Conservation (phyloP, 768 basidiomycete species). For the Auriscalpium vulgare region DNA sequence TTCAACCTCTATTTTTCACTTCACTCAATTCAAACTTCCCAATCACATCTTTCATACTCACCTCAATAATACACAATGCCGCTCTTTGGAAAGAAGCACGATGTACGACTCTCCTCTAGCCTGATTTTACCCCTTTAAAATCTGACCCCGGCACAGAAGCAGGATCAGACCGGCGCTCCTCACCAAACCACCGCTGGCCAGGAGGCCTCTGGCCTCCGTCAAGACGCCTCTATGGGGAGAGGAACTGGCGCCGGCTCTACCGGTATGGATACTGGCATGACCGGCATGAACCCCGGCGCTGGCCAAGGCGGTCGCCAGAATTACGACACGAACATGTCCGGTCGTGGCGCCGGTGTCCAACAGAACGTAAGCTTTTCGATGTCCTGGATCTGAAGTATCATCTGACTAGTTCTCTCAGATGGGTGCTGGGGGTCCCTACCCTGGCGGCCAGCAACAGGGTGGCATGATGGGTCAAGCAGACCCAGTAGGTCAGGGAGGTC, state of each 20-base stretch:
- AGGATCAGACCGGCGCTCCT: not conserved
- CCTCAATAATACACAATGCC: constrained; percentile 6
- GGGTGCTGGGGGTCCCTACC: not conserved
- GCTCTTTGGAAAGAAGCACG: constrained; percentile 15
- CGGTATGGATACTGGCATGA: not conserved
- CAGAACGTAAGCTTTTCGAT: not conserved
- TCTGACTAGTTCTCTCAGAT: not conserved
- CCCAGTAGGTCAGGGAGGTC: not conserved
- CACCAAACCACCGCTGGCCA: not conserved
- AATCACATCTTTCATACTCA: not conserved
- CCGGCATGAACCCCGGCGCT: not conserved
- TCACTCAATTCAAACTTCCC: not conserved
- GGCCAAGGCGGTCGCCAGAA: not conserved
- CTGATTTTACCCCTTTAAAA: not conserved
- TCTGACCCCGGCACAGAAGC: not conserved
- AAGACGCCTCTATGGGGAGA: no score
- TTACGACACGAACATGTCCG: not conserved
- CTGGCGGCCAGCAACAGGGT: not conserved
- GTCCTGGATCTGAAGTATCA: not conserved
- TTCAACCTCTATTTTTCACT: not conserved
- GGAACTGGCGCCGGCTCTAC: not conserved
- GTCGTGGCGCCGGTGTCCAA: not conserved
- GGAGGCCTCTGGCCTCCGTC: not conserved
- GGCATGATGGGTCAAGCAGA: no score
- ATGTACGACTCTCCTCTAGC: constrained; percentile 1